Base-by-base conservation (phyloP, 2,329 filamentous ascomycete species). In the Pseudogymnoascus sp. region DNA sequence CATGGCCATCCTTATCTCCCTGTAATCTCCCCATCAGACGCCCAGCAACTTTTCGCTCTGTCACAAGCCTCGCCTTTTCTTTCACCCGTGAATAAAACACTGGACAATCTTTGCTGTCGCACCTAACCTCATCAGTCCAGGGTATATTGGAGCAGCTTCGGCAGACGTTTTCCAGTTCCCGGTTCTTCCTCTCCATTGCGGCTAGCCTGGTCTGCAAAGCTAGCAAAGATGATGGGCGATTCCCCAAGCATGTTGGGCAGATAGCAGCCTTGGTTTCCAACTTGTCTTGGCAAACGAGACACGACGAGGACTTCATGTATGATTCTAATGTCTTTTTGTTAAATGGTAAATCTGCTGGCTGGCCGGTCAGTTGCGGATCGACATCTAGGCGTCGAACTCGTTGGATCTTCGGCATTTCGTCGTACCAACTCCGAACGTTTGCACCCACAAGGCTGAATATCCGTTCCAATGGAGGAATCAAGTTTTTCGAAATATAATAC, bases 401-500 rank as follows among this genome's bases (percentile, higher is more conserved):
- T 70, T 92, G 89, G 18, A 94, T 80, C 73, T 95, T 96, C 52
- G 93, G 93, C 91, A 97, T 95, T 74, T 97, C 92, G 65, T 96
- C 91, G 70, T 92, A 97, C 94, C 94, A 99, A 63, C 85, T 82
- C 15, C 89, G 79, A 0, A 97, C 89, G 72, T 94, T 96, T 33
- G 92, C 94, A 5, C 94, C 94, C 2, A 97, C 89, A 2, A 99
- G 86, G 70, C 94, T 96, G 78, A 99, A 97, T 66, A 99, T 97
- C 29, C 94, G 87, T 74, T 97, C 93, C 0, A 99, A 81, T 0
- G 94, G 94, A 5, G 94, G 94, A 59, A 99, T 95, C 7, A 99
- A 72, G 72, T 97, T 97, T 77, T 97, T 97, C 15, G 83, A 85
- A 69, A 99, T 97, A 77, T 99, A 99, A 75, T 99, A 99, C 68